Base-by-base conservation (phyloP, 495 filamentous ascomycete species). In the Talaromyces thailandensis region DNA sequence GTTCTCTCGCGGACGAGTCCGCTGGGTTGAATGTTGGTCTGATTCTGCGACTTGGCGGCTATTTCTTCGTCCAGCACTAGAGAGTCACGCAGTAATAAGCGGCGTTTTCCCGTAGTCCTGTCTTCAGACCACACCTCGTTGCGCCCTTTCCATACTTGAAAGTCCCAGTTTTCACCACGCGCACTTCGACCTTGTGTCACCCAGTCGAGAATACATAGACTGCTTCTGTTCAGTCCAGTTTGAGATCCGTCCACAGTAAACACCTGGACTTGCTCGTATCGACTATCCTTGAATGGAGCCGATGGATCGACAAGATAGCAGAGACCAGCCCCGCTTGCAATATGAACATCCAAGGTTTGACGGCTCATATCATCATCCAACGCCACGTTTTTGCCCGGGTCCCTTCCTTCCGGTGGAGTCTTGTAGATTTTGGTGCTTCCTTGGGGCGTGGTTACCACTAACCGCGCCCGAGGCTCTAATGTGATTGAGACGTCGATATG, bases 371-470 rank as follows among this genome's bases (percentile, higher is more conserved):
- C 73, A 24, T 43, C 60, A 18, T 62, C 40, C 16, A 24, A 16
- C 3, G 23, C 6, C 2, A 35, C 7, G 16, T 2, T 4, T 50
- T 21, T 51, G 25, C 14, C 21, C 8, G 18, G 14, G 55, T 1
- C 7, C 83, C 70, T 23, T 79, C 74, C 50, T 71, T 75, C 56
- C 16, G 75, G 71, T 9, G 83, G 76, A 4, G 90, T 87, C 66
- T 90, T 91, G 83, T 95, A 98, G 71, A 98, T 86, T 75, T 97
- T 98, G 52, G 94, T 98, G 78, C 89, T 90, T 40, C 94, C 94
- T 77, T 98, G 94, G 16, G 77, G 77, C 0, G 94, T 98, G 43
- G 92, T 90, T 21, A 97, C 83, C 48, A 88, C 87, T 40, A 98
- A 82, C 62, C 86, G 86, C 0, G 91, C 87, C 5, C 71, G 68